These are phyloP conservation scores for Heracleum sosnowskyi DNA, from an alignment of 129 eudicot genomes.

Conservation along the genomic window DNA sequence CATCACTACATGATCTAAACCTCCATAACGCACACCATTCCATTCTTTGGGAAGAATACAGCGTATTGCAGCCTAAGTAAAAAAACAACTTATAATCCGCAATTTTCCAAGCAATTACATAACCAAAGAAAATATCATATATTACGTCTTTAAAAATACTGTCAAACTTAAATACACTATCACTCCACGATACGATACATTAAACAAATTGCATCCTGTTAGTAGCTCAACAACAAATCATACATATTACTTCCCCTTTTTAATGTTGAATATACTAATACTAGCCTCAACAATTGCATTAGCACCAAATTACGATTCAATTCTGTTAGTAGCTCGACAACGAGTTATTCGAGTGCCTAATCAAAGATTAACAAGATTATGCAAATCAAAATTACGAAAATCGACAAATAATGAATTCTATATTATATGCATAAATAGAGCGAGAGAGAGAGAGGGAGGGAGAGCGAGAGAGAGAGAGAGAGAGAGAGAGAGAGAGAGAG, in stretches of 20 bases:
- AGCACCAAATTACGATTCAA: too few species aligned
- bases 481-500: neutral
- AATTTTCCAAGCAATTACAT: neutral
- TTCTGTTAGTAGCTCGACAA: neutral
- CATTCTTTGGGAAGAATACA: constrained; percentile 74
- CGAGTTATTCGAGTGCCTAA: neutral
- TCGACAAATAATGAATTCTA: neutral
- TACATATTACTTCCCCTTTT: neutral
- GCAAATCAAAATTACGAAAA: neutral
- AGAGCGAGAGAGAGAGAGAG: too few species aligned
- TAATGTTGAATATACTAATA: neutral
- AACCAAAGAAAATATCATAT: neutral
- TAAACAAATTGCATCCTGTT: neutral
- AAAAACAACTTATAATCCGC: neutral
- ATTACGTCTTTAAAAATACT: neutral
- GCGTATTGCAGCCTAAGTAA: constrained; percentile 41
- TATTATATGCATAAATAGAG: neutral
- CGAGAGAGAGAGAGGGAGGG: neutral
- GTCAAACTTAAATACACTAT: neutral
- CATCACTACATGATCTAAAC: constrained; percentile 55
- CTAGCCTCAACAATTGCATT: too few species aligned
- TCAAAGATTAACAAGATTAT: neutral
- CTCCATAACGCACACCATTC: constrained; percentile 71
- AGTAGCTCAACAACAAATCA: neutral
- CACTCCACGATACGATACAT: neutral